Percentiles rank a stretch among this genome's conserved stretches.
Conservation (phyloP, 2,329 filamentous ascomycete genomes). For the Pyricularia grisea region DNA sequence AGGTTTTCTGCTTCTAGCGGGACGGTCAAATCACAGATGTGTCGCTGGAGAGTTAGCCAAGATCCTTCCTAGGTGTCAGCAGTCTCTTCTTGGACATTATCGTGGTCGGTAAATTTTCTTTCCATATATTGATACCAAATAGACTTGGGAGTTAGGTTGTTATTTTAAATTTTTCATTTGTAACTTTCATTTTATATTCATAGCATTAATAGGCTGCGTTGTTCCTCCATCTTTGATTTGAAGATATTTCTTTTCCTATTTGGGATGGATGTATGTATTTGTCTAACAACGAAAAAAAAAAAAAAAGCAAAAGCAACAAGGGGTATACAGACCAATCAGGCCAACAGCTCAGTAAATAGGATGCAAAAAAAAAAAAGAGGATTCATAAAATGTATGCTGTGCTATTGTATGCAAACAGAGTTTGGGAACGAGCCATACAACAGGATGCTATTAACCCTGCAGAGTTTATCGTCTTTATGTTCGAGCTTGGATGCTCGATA, state of each 20-base stretch:
- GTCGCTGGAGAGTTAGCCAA: background rate
- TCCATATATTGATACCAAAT: background rate
- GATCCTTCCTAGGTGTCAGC: background rate
- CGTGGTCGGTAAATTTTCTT: background rate
- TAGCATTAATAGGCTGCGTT: background rate
- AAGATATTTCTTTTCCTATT: background rate
- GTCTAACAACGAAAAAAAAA: background rate
- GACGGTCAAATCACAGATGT: background rate
- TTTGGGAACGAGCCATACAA: background rate
- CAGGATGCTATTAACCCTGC: background rate
- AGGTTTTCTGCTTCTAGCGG: constrained; percentile 42
- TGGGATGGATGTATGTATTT: background rate
- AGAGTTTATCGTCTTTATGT: background rate
- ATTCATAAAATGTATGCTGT: background rate
- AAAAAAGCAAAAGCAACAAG: background rate
- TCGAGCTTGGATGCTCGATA: background rate
- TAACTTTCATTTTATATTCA: background rate
- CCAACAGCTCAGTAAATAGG: background rate
- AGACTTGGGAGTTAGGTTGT: background rate
- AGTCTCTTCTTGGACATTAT: background rate
- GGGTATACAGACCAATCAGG: background rate
- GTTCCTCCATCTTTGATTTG: background rate
- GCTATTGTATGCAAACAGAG: background rate
- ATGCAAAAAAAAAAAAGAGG: background rate
- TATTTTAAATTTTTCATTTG: background rate